A percentile compares a stretch with the other conserved stretches of the same genome.
Conservation (phyloP, 1,284 basidiomycete species). For the Pulveroboletus sp. region DNA sequence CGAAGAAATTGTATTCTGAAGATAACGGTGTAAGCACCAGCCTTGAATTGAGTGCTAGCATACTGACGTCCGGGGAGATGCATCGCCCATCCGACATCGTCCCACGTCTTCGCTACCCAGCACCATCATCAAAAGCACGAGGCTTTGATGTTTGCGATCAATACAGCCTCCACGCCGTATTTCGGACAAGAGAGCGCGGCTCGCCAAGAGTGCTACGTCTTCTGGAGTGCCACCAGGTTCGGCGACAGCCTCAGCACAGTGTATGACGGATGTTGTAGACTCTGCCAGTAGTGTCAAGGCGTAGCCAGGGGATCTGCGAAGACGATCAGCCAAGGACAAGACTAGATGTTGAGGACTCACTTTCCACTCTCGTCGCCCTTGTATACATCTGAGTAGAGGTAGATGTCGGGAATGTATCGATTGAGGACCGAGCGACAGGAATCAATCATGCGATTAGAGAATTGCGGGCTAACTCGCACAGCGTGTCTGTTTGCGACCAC, state of each 20-base stretch:
- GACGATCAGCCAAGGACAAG: slow-evolving; percentile 1
- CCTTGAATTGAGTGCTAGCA: not conserved
- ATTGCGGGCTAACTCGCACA: slow-evolving; percentile 94
- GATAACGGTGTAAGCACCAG: slow-evolving; percentile 14
- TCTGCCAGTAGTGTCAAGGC: slow-evolving; percentile 89
- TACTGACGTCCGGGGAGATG: slow-evolving; percentile 80
- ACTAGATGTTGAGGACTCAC: slow-evolving; percentile 45
- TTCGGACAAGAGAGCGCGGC: slow-evolving; percentile 77
- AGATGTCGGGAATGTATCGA: slow-evolving; percentile 96
- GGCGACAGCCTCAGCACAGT: slow-evolving; percentile 86
- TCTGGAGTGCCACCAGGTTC: slow-evolving; percentile 83
- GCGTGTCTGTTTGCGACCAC: slow-evolving; percentile 63
- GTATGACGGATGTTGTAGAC: slow-evolving; percentile 88
- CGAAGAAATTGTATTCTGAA: slow-evolving; percentile 86
- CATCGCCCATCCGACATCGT: slow-evolving; percentile 80
- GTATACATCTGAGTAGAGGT: slow-evolving; percentile 98
- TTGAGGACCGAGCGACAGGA: slow-evolving; percentile 89
- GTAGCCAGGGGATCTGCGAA: slow-evolving; percentile 89
- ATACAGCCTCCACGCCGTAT: slow-evolving; percentile 87
- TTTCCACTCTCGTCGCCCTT: slow-evolving; percentile 97
- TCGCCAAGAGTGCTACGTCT: slow-evolving; percentile 84
- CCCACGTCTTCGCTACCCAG: slow-evolving; percentile 96
- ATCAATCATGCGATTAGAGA: slow-evolving; percentile 98
- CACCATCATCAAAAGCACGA: slow-evolving; percentile 92
- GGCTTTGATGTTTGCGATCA: slow-evolving; percentile 85